A percentile compares a stretch with the other conserved stretches of the same genome.
Conservation (phyloP, 1,284 basidiomycete genomes). For the Cystobasidiaceae sp. region DNA sequence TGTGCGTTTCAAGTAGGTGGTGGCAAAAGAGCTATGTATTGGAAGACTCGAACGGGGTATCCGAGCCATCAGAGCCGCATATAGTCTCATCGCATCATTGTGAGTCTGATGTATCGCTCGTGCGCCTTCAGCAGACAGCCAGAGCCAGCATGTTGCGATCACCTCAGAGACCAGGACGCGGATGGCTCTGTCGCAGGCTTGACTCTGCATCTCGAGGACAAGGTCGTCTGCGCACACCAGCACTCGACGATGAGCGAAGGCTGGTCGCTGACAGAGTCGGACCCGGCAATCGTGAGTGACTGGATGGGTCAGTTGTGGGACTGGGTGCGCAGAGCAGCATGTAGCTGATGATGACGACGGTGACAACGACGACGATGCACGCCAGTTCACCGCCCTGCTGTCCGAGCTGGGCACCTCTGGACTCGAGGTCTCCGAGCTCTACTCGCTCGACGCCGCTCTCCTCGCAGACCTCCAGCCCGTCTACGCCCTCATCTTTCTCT, state of each 20-base stretch:
- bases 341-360: background rate
- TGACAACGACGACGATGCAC: background rate
- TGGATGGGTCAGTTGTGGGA: slow-evolving; percentile 2
- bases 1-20: too few relatives aligned
- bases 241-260: slow-evolving; percentile 35
- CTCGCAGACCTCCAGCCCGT: slow-evolving; percentile 62
- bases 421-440: slow-evolving; percentile 56
- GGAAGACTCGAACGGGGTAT: too few relatives aligned
- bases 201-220: too few relatives aligned
- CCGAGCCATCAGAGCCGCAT: too few relatives aligned
- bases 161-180: too few relatives aligned
- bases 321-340: background rate
- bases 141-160: too few relatives aligned
- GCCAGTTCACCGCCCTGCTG: slow-evolving; percentile 49
- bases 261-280: slow-evolving; percentile 49
- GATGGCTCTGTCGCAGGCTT: too few relatives aligned
- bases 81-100: too few relatives aligned
- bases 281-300: slow-evolving; percentile 9
- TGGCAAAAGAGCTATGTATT: too few relatives aligned
- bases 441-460: slow-evolving; percentile 70
- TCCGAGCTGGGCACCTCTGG: slow-evolving; percentile 50
- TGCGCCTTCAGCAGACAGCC: too few relatives aligned
- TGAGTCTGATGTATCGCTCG: too few relatives aligned
- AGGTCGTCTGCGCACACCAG: background rate
- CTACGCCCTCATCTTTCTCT: slow-evolving; percentile 82